Conservation (phyloP, 495 filamentous ascomycete species). For the Lichenothelia convexa region DNA sequence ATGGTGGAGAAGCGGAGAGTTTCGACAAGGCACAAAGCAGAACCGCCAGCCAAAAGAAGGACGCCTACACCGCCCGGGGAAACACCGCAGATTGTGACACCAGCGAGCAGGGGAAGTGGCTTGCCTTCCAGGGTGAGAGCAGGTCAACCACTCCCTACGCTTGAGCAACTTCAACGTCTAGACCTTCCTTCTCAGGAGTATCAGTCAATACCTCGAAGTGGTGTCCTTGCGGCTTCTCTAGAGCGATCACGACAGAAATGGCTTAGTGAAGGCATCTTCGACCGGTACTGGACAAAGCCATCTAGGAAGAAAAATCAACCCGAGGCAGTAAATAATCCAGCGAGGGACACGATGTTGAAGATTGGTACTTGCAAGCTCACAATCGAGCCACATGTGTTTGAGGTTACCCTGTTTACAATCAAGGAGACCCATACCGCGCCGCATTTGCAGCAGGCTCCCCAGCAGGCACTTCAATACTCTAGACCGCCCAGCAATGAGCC, state of each 20-base stretch:
- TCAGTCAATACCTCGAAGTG: constrained; percentile 59
- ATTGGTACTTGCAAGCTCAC: constrained; percentile 65
- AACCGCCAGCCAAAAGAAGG: constrained; percentile 7
- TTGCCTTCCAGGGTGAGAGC: constrained; percentile 46
- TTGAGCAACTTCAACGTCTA: constrained; percentile 46
- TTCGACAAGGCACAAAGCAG: constrained; percentile 3
- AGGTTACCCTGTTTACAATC: constrained; percentile 68
- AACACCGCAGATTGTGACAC: not conserved
- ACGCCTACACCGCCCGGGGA: constrained; percentile 1
- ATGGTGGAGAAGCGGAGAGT: constrained; percentile 11
- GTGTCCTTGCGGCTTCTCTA: constrained; percentile 67
- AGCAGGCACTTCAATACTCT: constrained; percentile 52
- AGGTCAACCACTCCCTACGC: constrained; percentile 55
- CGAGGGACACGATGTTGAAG: constrained; percentile 72
- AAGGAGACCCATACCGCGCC: constrained; percentile 38
- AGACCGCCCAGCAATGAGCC: constrained; percentile 12
- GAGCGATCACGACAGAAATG: constrained; percentile 73
- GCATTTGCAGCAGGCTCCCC: constrained; percentile 20
- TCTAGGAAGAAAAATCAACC: constrained; percentile 58
- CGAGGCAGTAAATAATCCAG: constrained; percentile 59
- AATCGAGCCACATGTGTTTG: constrained; percentile 81
- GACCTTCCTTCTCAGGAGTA: constrained; percentile 50
- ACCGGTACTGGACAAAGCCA: constrained; percentile 75
- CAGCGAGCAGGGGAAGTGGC: constrained; percentile 12
- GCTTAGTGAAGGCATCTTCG: constrained; percentile 74